Conservation (phyloP, 768 basidiomycete genomes). For the Tylopilus rubrobrunneus region DNA sequence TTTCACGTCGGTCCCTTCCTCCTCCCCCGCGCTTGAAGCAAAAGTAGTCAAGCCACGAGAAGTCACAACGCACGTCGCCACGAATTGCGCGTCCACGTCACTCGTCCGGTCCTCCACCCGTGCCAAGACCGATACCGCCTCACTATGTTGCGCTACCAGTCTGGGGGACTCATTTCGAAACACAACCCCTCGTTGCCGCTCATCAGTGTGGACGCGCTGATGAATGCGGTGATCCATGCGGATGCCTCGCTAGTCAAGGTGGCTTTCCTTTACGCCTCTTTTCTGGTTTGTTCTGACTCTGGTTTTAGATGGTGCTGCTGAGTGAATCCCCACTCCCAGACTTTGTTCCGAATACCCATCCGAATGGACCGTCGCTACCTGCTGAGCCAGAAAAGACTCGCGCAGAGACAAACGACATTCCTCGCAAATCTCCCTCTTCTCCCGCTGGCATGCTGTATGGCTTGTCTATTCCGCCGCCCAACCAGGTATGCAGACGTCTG, state of each 20-base stretch:
- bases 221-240: slow-evolving; percentile 45
- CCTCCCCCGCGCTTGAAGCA: slow-evolving; percentile 10
- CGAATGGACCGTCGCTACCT: slow-evolving; percentile 46
- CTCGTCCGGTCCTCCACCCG: slow-evolving; percentile 7
- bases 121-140: background rate
- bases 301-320: slow-evolving; percentile 2
- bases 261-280: background rate
- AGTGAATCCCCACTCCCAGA: slow-evolving; percentile 42
- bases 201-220: slow-evolving; percentile 42
- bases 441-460: slow-evolving; percentile 10
- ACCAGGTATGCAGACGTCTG: slow-evolving; percentile 16
- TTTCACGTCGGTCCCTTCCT: slow-evolving; percentile 21
- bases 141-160: too few species aligned
- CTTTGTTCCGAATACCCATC: slow-evolving; percentile 49
- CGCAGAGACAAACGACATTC: slow-evolving; percentile 12
- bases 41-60: slow-evolving; percentile 8
- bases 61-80: background rate
- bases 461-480: slow-evolving; percentile 20
- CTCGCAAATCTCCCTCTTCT: slow-evolving; percentile 11
- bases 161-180: slow-evolving; percentile 9
- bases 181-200: slow-evolving; percentile 42
- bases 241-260: slow-evolving; percentile 33
- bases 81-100: slow-evolving; percentile 2
- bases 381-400: slow-evolving; percentile 7
- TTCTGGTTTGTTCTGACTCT: background rate